Conservation (phyloP, 2,329 filamentous ascomycete species). For the Colletotrichum phormii region DNA sequence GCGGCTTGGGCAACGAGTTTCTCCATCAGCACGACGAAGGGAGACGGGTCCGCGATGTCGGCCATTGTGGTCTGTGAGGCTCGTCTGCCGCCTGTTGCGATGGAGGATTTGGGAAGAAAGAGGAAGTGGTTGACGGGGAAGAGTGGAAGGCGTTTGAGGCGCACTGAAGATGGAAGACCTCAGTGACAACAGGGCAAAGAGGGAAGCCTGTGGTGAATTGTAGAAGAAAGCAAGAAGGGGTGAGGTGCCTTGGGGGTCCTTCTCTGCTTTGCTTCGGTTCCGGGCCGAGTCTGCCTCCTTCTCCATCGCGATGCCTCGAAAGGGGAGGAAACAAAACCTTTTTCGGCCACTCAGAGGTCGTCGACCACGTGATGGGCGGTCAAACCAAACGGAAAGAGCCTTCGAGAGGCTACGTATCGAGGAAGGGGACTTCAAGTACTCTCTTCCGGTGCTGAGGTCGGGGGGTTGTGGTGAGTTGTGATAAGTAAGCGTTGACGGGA, state of each 20-base stretch:
- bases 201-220: neutral
- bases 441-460: neutral
- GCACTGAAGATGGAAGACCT: neutral
- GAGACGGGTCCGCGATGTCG: too few species aligned
- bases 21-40: neutral
- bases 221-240: neutral
- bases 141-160: neutral
- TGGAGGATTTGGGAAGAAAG: neutral
- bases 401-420: neutral
- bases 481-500: neutral
- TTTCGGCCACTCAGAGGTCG: neutral
- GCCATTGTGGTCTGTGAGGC: neutral
- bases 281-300: neutral
- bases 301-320: neutral
- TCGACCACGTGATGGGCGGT: neutral
- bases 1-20: neutral
- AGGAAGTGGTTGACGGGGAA: neutral
- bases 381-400: neutral
- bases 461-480: neutral
- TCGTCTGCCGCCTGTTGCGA: neutral
- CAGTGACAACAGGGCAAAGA: neutral
- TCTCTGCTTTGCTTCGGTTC: neutral
- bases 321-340: neutral
- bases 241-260: neutral
- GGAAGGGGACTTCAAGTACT: neutral